Evolutionary conservation across 2,329 filamentous ascomycete genomes (phyloP).

Genomic region (Colletotrichum sp.): DNA sequence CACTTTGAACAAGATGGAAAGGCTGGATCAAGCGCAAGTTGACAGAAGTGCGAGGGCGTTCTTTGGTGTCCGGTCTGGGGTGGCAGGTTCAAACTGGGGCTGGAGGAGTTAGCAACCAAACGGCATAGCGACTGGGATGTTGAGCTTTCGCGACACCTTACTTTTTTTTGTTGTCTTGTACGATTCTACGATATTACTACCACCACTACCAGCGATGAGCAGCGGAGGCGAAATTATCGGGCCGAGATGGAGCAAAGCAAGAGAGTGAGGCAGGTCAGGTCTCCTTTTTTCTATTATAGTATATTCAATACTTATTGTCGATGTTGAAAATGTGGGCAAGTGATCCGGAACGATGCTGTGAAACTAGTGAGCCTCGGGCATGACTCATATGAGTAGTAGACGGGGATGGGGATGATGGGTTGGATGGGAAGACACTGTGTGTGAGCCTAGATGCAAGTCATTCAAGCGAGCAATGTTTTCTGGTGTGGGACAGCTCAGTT

Average conservation of each 20-base stretch:
- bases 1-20: conserved; percentile 4
- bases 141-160: conserved; percentile 20
- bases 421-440: not conserved
- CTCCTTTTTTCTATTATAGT: not conserved
- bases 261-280: not conserved
- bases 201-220: not conserved
- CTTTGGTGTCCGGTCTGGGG: conserved; percentile 14
- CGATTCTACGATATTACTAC: conserved; percentile 12
- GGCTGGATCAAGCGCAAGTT: conserved; percentile 1
- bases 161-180: conserved; percentile 1
- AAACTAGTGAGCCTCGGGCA: not conserved
- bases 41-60: conserved; percentile 16
- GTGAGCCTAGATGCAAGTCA: not conserved
- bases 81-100: conserved; percentile 1
- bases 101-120: conserved; percentile 23
- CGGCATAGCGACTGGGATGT: conserved; percentile 21
- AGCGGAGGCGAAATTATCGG: not conserved
- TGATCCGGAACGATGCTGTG: not conserved
- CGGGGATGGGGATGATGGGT: not conserved
- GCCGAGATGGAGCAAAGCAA: not conserved
- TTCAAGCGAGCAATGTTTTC: not conserved
- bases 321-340: not conserved
- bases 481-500: not conserved
- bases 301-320: conserved; percentile 14
- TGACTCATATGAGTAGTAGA: not conserved